phyloP scores from a whole-genome alignment of 352 stramenopile species.

The Aphanomyces astaci region DNA sequence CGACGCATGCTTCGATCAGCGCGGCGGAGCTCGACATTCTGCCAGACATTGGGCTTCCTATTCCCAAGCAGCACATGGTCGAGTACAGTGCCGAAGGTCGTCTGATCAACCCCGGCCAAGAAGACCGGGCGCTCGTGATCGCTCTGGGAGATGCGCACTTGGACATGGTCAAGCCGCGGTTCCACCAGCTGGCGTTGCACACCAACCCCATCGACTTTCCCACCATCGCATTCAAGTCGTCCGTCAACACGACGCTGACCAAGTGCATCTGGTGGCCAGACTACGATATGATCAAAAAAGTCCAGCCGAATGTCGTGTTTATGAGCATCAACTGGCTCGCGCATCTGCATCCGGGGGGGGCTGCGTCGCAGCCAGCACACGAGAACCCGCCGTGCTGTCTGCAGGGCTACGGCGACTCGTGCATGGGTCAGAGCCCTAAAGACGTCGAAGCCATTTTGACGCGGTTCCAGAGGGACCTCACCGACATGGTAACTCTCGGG shows the following conservation, averaged over 20 bases:
- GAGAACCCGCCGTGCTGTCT: neutral
- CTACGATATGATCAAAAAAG: too few relatives aligned
- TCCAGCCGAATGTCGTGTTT: neutral
- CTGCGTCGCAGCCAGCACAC: neutral
- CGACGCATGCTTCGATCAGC: too few relatives aligned
- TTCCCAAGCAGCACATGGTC: neutral
- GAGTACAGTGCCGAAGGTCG: neutral
- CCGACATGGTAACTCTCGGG: neutral
- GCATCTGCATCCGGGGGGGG: neutral
- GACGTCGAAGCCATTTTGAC: slow-evolving; percentile 13
- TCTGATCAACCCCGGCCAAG: neutral
- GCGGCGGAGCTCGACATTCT: too few relatives aligned
- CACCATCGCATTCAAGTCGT: slow-evolving; percentile 15
- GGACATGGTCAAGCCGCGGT: neutral
- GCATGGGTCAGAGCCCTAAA: neutral
- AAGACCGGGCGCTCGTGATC: neutral
- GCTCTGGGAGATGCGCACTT: slow-evolving; percentile 2
- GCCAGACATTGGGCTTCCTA: too few relatives aligned
- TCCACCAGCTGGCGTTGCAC: neutral
- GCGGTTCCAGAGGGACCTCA: neutral
- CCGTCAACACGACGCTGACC: neutral
- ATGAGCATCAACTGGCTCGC: neutral
- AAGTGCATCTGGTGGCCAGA: neutral
- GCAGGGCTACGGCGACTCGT: slow-evolving; percentile 3
- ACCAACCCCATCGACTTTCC: neutral